Evolutionary conservation across 352 stramenopile species (phyloP), one percentile per base, ranked within the genome.

Genomic region (Plasmopara viticola): DNA sequence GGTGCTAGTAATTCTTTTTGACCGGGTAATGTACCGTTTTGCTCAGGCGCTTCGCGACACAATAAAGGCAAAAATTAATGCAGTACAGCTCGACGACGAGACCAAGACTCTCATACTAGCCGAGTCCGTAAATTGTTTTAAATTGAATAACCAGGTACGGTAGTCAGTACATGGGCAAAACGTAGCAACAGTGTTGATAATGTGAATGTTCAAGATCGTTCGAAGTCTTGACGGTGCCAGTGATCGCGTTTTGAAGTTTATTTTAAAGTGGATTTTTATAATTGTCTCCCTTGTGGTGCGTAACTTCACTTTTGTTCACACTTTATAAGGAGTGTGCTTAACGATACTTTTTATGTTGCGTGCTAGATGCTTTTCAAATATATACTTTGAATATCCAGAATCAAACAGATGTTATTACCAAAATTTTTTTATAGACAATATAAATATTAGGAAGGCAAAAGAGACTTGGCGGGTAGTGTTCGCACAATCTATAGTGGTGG

Each of bases 111-210:
- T 75, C 20, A 58, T 88, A 18, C 54, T 88, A 29, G 53, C 40
- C 7, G 78, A 89, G 38, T 85, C 73, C 1, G 46, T 83, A 15
- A 66, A 40, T 2, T 75, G 73, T 38, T 87, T 86, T 40, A 65
- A 82, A 47, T 71, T 83, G 60, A 89, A 84, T 65, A 89, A 89
- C 59, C 48, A 85, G 56, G 76, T 84, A n/a, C 30, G 51, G 15
- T 15, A 41, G 14, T n/a, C 37, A 41, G 13, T 41, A 17, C 14
- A 41, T 1, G 7, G 10, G 6, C 6, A 41, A 17, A 41, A 17
- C 18, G 9, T 15, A 17, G 12, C 13, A 41, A 17, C n/a, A 1
- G 0, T 41, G 7, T 17, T 13, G 14, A 18, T 15, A n/a, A 17
- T 13, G 1, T 15, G n/a, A 6, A 17, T 45, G 40, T 5, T 42